These are phyloP conservation scores for Marasmius sp. DNA, from an alignment of 1,284 basidiomycete species.

Conservation along the genomic window DNA sequence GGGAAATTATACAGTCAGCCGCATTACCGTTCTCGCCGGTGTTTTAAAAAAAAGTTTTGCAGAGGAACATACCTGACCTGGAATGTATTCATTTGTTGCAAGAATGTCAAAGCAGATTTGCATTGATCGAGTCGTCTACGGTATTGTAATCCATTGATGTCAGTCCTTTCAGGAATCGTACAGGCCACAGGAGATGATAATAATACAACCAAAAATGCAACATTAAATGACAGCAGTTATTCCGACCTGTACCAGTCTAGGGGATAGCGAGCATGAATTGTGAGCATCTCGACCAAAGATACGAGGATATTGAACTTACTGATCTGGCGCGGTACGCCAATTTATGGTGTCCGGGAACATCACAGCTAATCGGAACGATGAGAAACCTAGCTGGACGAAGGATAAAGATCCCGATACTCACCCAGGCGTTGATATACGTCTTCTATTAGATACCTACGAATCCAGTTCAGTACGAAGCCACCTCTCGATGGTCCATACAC, in stretches of 20 bases:
- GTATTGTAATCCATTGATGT: not conserved
- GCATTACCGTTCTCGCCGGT: no score
- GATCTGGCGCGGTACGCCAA: conserved; percentile 52
- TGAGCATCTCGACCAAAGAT: not conserved
- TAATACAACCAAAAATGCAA: not conserved
- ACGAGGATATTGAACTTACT: conserved; percentile 33
- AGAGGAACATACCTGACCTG: no score
- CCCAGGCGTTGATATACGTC: conserved; percentile 54
- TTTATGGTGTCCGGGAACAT: conserved; percentile 61
- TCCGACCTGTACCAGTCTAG: conserved; percentile 49
- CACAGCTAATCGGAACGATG: conserved; percentile 30
- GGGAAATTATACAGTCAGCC: no score
- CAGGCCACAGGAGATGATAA: not conserved
- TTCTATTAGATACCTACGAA: conserved; percentile 52
- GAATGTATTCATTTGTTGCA: no score
- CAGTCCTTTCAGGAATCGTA: not conserved
- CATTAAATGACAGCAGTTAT: conserved; percentile 41
- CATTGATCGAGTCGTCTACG: not conserved
- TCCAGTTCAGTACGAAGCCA: conserved; percentile 38
- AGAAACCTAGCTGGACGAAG: not conserved
- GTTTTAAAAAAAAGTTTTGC: no score
- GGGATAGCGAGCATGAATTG: not conserved
- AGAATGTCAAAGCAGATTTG: not conserved
- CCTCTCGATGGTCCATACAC: conserved; percentile 9
- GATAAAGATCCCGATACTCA: conserved; percentile 19